Conservation (phyloP, 768 basidiomycete genomes). For the Boletellus sp. region DNA sequence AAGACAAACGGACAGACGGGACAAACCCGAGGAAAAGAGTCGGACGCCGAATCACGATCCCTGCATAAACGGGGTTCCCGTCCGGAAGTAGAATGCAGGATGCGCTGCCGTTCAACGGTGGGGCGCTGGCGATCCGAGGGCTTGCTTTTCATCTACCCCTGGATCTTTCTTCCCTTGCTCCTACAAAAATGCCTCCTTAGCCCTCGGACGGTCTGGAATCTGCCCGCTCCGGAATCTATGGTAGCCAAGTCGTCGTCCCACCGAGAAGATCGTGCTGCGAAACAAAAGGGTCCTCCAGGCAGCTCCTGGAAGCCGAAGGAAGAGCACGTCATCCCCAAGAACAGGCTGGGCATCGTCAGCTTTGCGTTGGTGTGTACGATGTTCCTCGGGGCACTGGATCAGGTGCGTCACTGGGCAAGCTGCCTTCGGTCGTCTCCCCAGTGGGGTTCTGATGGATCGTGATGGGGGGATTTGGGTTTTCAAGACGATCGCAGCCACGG, state of each 20-base stretch:
- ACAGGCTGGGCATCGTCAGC: constrained; percentile 20
- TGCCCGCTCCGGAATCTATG: not conserved
- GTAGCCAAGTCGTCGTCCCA: not conserved
- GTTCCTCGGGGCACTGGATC: constrained; percentile 49
- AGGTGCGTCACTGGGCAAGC: constrained; percentile 33
- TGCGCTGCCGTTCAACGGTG: too few species aligned
- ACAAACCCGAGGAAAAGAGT: too few species aligned
- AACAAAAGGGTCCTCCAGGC: constrained; percentile 29
- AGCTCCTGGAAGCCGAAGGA: constrained; percentile 52
- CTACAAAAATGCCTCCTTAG: too few species aligned
- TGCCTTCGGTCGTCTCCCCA: not conserved
- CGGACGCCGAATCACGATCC: too few species aligned
- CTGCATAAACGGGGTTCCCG: too few species aligned
- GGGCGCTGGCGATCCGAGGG: too few species aligned
- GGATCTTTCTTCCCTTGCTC: too few species aligned
- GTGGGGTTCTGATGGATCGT: too few species aligned
- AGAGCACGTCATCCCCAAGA: constrained; percentile 45
- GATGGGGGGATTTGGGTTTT: not conserved
- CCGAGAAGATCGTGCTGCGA: not conserved
- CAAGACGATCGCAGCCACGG: constrained; percentile 68
- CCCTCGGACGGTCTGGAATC: too few species aligned
- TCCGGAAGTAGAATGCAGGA: too few species aligned
- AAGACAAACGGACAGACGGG: too few species aligned
- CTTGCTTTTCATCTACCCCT: too few species aligned
- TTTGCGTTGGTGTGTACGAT: constrained; percentile 26